A percentile compares a stretch with the other conserved stretches of the same genome.
Conservation (phyloP, 2,329 filamentous ascomycete species). For the Nothophaeocryptopus gaeumannii region DNA sequence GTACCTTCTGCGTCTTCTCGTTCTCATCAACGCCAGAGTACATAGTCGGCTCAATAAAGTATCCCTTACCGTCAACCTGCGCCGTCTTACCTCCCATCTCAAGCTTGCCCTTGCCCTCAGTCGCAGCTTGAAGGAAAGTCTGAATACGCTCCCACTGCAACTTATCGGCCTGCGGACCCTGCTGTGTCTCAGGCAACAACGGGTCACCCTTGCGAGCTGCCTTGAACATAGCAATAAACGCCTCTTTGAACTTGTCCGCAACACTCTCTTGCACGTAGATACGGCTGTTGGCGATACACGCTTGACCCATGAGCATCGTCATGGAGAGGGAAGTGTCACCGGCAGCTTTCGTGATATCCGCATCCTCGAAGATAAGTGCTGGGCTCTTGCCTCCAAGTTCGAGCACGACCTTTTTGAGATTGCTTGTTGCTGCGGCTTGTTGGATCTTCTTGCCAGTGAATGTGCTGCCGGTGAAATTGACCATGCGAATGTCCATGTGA, state of each 20-base stretch:
- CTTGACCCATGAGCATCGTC: constrained; percentile 56
- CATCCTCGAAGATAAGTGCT: constrained; percentile 49
- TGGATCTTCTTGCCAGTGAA: constrained; percentile 52
- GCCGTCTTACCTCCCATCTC: constrained; percentile 24
- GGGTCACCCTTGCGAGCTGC: constrained; percentile 64
- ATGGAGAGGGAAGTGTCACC: constrained; percentile 62
- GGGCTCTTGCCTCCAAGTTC: constrained; percentile 59
- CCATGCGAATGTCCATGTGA: constrained; percentile 68
- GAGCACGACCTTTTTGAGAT: constrained; percentile 58
- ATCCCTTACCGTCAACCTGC: constrained; percentile 35
- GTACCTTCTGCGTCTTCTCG: constrained; percentile 33
- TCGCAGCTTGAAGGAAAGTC: constrained; percentile 24
- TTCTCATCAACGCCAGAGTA: constrained; percentile 46
- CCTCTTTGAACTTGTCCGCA: constrained; percentile 59
- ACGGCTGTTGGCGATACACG: constrained; percentile 59
- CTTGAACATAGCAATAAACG: constrained; percentile 58
- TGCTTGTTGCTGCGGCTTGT: constrained; percentile 29
- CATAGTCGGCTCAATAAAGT: constrained; percentile 48
- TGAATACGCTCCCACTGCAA: constrained; percentile 46
- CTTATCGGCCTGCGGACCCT: constrained; percentile 64
- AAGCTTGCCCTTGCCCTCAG: constrained; percentile 24
- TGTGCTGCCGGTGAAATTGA: constrained; percentile 75
- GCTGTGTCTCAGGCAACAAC: constrained; percentile 64
- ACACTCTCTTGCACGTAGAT: constrained; percentile 56
- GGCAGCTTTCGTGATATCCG: constrained; percentile 40